Evolutionary conservation across 805 yeast genomes (phyloP).

Genomic region (Kuraishia cidri): DNA sequence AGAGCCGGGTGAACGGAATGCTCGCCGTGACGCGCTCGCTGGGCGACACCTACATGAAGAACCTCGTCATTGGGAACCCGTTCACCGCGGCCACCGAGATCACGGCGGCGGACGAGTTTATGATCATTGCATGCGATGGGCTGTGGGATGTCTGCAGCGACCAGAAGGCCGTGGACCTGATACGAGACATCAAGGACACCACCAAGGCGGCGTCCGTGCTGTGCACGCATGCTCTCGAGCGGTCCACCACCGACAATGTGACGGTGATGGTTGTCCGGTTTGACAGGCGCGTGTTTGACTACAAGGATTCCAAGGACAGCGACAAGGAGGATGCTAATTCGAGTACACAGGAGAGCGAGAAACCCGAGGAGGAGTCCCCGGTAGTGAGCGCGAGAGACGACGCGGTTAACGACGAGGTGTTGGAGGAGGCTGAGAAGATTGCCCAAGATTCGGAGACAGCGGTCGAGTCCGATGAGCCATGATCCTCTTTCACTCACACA

Average conservation of each 20-base stretch:
- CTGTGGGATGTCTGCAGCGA: constrained; percentile 93
- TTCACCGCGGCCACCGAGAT: constrained; percentile 85
- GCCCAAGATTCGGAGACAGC: too few species aligned
- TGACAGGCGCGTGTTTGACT: constrained; percentile 32
- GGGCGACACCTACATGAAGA: constrained; percentile 92
- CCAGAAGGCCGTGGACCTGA: constrained; percentile 70
- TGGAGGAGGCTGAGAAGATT: too few species aligned
- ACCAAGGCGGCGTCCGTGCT: constrained; percentile 57
- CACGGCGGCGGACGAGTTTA: constrained; percentile 55
- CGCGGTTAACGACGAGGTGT: too few species aligned
- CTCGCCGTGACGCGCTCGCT: constrained; percentile 89
- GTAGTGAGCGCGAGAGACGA: too few species aligned
- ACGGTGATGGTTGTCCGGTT: constrained; percentile 83
- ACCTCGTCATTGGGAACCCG: constrained; percentile 81
- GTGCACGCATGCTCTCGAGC: constrained; percentile 66
- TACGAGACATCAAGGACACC: constrained; percentile 46
- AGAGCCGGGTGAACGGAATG: constrained; percentile 91
- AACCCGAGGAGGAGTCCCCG: not conserved
- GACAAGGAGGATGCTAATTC: not conserved
- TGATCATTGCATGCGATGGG: constrained; percentile 94
- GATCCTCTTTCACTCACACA: too few species aligned
- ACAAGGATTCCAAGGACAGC: constrained; percentile 4
- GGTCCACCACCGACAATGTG: constrained; percentile 81
- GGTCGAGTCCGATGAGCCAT: too few species aligned
- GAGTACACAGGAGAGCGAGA: not conserved